phyloP scores from a whole-genome alignment of 2,329 filamentous ascomycete genomes.

The Cladosporium halotolerans region DNA sequence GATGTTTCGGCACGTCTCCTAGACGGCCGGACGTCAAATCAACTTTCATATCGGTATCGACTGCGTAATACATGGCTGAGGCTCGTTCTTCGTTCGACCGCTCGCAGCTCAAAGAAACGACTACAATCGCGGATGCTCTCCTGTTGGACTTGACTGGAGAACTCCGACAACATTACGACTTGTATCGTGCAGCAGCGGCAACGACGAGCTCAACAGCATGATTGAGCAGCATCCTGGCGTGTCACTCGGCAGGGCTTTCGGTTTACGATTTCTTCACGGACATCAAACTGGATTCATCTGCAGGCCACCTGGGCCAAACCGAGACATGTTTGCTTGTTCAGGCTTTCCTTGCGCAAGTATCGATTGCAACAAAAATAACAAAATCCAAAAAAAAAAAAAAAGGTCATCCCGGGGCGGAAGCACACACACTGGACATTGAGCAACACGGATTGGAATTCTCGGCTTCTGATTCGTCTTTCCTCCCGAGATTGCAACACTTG shows the following conservation, averaged over 20 bases:
- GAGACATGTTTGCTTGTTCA: conserved; percentile 11
- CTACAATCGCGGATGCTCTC: conserved; percentile 3
- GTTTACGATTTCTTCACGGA: conserved; percentile 17
- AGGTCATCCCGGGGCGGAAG: conserved; percentile 3
- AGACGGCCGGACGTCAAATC: conserved; percentile 16
- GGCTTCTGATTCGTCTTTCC: conserved; percentile 2
- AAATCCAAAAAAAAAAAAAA: conserved; percentile 10
- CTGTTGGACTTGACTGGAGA: not conserved
- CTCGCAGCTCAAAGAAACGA: conserved; percentile 9
- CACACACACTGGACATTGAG: not conserved
- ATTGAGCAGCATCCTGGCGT: conserved; percentile 25
- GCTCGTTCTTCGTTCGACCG: conserved; percentile 10
- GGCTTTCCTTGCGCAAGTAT: conserved; percentile 11
- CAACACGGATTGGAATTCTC: conserved; percentile 2
- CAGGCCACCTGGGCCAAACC: conserved; percentile 14
- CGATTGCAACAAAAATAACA: conserved; percentile 3
- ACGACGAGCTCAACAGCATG: conserved; percentile 11
- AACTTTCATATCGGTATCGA: conserved; percentile 29
- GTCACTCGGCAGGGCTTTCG: conserved; percentile 35
- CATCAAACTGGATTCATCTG: conserved; percentile 20
- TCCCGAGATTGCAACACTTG: conserved; percentile 2
- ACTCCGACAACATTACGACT: not conserved
- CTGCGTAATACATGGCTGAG: conserved; percentile 21
- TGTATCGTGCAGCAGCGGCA: conserved; percentile 11
- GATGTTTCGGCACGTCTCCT: conserved; percentile 15